Evolutionary conservation across 2,329 filamentous ascomycete genomes (phyloP).

Genomic region (Fusarium stilboides): DNA sequence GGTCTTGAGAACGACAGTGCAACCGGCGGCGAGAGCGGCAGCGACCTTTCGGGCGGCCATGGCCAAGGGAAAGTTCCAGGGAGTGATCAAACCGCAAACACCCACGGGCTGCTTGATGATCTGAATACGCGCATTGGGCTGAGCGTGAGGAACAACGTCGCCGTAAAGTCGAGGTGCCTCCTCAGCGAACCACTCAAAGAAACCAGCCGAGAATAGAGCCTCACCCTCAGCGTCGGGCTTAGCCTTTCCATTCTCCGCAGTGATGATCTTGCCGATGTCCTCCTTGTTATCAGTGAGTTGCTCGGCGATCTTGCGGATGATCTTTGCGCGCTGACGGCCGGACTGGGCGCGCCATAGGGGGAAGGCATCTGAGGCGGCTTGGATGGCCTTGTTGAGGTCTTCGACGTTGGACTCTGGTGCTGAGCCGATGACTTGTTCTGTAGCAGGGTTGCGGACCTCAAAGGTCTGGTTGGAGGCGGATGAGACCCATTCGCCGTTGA

Average conservation of each 20-base stretch:
- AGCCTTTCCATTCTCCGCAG: conserved; percentile 80
- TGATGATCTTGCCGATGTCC: conserved; percentile 76
- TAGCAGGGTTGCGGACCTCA: conserved; percentile 78
- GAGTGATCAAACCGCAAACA: conserved; percentile 53
- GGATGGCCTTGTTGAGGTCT: conserved; percentile 78
- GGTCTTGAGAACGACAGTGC: conserved; percentile 85
- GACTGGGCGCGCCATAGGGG: conserved; percentile 71
- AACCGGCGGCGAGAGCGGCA: conserved; percentile 77
- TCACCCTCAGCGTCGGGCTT: conserved; percentile 71
- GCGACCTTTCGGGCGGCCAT: conserved; percentile 64
- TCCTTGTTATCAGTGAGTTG: conserved; percentile 74
- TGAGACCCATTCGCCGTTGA: conserved; percentile 82
- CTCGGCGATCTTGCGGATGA: conserved; percentile 75
- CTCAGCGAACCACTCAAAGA: conserved; percentile 70
- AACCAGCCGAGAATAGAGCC: conserved; percentile 71
- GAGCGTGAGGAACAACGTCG: conserved; percentile 70
- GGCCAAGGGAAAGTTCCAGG: conserved; percentile 71
- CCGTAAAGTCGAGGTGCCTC: conserved; percentile 68
- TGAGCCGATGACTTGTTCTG: conserved; percentile 75
- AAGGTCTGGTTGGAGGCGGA: conserved; percentile 80
- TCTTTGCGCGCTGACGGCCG: conserved; percentile 70
- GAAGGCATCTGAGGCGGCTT: conserved; percentile 72
- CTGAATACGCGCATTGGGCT: conserved; percentile 75
- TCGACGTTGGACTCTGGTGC: conserved; percentile 78
- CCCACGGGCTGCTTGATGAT: conserved; percentile 64